Evolutionary conservation across 2,329 filamentous ascomycete genomes (phyloP).

Genomic region (Aspergillus bombycis): DNA sequence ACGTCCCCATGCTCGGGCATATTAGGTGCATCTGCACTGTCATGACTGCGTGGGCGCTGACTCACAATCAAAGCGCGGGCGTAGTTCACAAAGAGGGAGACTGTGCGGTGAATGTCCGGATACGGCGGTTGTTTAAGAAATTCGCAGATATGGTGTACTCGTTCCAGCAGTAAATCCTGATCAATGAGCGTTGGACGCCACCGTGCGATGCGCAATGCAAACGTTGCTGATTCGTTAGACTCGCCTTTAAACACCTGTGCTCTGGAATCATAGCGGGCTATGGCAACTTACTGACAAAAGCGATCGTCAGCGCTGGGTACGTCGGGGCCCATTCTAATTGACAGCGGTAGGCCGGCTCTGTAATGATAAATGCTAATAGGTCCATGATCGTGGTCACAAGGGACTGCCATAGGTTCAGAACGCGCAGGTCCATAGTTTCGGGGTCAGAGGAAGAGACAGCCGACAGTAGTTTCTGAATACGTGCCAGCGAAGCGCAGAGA

Average conservation of each 20-base stretch:
- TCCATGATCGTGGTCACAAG: constrained; percentile 38
- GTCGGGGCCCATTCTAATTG: constrained; percentile 40
- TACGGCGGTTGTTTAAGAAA: constrained; percentile 41
- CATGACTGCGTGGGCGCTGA: constrained; percentile 18
- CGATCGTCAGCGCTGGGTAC: constrained; percentile 38
- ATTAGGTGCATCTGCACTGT: constrained; percentile 20
- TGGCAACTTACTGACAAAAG: constrained; percentile 39
- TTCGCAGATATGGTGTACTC: constrained; percentile 37
- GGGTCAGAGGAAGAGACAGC: constrained; percentile 21
- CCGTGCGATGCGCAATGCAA: constrained; percentile 37
- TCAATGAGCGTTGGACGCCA: constrained; percentile 39
- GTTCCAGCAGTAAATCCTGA: constrained; percentile 32
- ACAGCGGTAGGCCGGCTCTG: constrained; percentile 36
- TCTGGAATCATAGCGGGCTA: neutral
- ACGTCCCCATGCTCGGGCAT: constrained; percentile 16
- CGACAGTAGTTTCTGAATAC: constrained; percentile 39
- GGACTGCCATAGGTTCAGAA: constrained; percentile 34
- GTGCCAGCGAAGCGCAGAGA: constrained; percentile 35
- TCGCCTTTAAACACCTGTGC: neutral
- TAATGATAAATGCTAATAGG: constrained; percentile 36
- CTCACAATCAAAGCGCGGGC: constrained; percentile 37
- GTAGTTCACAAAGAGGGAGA: constrained; percentile 42
- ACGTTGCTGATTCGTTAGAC: constrained; percentile 32
- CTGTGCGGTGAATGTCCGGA: constrained; percentile 42
- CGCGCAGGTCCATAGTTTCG: constrained; percentile 27